Evolutionary conservation across 208 protist species (phyloP).

Genomic region (Acanthamoeba castellanii): DNA sequence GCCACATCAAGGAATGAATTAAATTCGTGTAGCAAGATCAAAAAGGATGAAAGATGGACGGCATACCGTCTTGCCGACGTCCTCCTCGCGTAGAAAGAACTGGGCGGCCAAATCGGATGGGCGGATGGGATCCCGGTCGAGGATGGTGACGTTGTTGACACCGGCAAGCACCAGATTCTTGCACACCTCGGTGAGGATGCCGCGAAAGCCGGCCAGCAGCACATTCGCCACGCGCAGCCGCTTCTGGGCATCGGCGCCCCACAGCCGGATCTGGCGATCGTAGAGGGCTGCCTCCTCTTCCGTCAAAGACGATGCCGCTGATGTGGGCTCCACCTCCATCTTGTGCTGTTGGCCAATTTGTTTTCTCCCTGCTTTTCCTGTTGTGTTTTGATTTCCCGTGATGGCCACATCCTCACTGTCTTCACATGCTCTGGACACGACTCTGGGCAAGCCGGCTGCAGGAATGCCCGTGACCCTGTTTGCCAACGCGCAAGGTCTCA

Average conservation of each 20-base stretch:
- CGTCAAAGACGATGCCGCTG: background rate
- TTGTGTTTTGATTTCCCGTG: too few species aligned
- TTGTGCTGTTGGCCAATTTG: background rate
- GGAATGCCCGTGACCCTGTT: constrained; percentile 49
- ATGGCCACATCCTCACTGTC: background rate
- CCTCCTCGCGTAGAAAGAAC: constrained; percentile 92
- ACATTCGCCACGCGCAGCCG: background rate
- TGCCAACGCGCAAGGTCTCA: background rate
- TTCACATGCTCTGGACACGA: constrained; percentile 66
- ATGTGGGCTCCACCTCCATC: background rate
- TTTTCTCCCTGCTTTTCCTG: background rate
- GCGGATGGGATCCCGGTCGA: background rate
- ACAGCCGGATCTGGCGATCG: constrained; percentile 73
- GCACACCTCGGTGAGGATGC: constrained; percentile 23
- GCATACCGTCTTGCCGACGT: constrained; percentile 89
- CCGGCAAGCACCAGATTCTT: constrained; percentile 65
- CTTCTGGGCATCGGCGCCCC: constrained; percentile 59
- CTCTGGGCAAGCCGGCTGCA: constrained; percentile 57
- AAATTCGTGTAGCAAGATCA: background rate
- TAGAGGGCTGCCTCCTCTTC: constrained; percentile 71
- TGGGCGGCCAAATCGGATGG: constrained; percentile 78
- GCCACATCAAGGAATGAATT: background rate
- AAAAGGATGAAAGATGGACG: background rate
- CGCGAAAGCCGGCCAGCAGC: constrained; percentile 5
- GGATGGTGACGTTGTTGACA: constrained; percentile 51